Conservation (phyloP, 352 stramenopile species). For the Phytophthora uliginosa region DNA sequence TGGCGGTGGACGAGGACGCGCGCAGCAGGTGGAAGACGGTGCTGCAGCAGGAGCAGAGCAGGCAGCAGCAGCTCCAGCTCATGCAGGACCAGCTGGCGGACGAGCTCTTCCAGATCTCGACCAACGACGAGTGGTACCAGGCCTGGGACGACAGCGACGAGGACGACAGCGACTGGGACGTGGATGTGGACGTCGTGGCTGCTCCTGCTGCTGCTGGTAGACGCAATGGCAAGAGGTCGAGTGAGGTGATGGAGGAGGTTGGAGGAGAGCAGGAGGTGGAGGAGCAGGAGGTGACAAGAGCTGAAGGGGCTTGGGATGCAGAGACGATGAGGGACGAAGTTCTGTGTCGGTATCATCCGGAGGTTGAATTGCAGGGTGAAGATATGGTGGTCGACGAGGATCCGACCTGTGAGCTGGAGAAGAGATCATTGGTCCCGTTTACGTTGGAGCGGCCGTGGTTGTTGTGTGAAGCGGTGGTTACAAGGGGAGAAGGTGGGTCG, state of each 20-base stretch:
- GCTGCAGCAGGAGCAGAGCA: conserved; percentile 29
- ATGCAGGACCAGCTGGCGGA: conserved; percentile 53
- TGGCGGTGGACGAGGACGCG: conserved; percentile 40
- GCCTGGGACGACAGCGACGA: conserved; percentile 66
- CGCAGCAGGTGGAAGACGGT: conserved; percentile 27
- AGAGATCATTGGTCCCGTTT: conserved; percentile 26
- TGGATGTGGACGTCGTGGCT: conserved; percentile 10
- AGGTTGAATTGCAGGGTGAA: conserved; percentile 11
- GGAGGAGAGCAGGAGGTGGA: not conserved
- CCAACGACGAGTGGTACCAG: conserved; percentile 77
- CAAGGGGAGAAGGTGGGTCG: conserved; percentile 1
- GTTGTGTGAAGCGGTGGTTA: conserved; percentile 40
- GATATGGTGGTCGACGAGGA: conserved; percentile 21
- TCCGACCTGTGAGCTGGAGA: conserved; percentile 22
- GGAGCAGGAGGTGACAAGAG: not conserved
- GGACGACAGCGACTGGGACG: conserved; percentile 35
- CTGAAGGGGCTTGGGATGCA: conserved; percentile 24
- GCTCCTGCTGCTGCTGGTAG: not conserved
- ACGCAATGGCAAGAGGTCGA: conserved; percentile 31
- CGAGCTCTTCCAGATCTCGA: conserved; percentile 71
- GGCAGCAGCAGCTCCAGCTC: conserved; percentile 23
- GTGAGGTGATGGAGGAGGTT: conserved; percentile 23
- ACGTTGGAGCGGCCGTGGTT: conserved; percentile 49
- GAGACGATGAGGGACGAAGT: conserved; percentile 38
- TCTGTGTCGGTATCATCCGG: conserved; percentile 56